Evolutionary conservation across 768 basidiomycete species (phyloP).

Genomic region (Asterophora lycoperdoides): DNA sequence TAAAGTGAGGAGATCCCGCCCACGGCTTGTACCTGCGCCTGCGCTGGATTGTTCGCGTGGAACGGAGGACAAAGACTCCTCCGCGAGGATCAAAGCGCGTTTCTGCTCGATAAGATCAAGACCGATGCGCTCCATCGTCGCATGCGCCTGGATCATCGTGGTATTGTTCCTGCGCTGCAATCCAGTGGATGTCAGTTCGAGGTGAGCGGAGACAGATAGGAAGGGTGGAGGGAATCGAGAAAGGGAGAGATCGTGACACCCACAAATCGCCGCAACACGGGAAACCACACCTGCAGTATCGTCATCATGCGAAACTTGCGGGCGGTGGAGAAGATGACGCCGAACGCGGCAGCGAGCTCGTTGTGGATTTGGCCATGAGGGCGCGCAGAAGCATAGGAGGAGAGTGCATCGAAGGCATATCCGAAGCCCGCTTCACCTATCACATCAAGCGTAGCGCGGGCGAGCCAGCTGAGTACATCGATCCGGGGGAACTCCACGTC

Average conservation of each 20-base stretch:
- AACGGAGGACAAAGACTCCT: conserved; percentile 12
- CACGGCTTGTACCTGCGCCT: conserved; percentile 19
- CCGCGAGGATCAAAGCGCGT: conserved; percentile 32
- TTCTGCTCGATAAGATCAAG: conserved; percentile 49
- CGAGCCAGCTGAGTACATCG: conserved; percentile 53
- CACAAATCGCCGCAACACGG: conserved; percentile 49
- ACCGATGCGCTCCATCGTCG: conserved; percentile 51
- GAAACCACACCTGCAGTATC: conserved; percentile 56
- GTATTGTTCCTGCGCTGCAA: conserved; percentile 43
- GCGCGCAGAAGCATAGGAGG: conserved; percentile 19
- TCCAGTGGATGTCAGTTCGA: neutral
- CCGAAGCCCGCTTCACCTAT: conserved; percentile 55
- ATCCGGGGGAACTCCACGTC: conserved; percentile 23
- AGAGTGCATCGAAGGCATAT: conserved; percentile 24
- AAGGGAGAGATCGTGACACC: conserved; percentile 19
- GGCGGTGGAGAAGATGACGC: conserved; percentile 49
- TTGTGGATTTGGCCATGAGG: conserved; percentile 26
- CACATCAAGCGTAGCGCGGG: conserved; percentile 58
- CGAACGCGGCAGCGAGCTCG: conserved; percentile 54
- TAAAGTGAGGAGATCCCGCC: conserved; percentile 53
- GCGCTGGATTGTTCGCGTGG: conserved; percentile 20
- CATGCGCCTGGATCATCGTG: conserved; percentile 39
- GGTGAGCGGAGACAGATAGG: neutral
- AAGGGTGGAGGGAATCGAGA: neutral
- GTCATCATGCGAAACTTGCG: conserved; percentile 49